Evolutionary conservation across 495 filamentous ascomycete species (phyloP).

Genomic region (Lineolata rhizophorae): DNA sequence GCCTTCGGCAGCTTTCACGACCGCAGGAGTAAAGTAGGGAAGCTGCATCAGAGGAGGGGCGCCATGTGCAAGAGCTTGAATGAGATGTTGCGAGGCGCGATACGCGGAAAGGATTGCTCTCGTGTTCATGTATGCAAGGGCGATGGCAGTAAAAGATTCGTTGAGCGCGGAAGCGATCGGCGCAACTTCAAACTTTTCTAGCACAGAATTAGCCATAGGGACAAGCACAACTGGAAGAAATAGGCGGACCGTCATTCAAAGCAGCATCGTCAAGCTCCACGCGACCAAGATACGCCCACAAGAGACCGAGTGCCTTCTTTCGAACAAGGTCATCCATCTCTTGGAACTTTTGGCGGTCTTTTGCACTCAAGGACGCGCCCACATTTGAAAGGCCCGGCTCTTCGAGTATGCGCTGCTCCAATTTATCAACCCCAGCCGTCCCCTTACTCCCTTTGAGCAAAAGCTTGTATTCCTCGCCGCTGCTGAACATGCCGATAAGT

Average conservation of each 20-base stretch:
- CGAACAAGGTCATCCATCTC: constrained; percentile 46
- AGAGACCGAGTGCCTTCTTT: constrained; percentile 65
- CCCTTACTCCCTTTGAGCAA: constrained; percentile 48
- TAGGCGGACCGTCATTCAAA: constrained; percentile 56
- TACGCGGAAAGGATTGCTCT: constrained; percentile 66
- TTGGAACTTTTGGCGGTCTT: constrained; percentile 46
- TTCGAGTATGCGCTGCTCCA: constrained; percentile 56
- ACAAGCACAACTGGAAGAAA: constrained; percentile 15
- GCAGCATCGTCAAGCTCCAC: constrained; percentile 50
- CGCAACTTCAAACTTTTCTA: constrained; percentile 54
- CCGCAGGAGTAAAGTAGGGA: constrained; percentile 57
- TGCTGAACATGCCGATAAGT: constrained; percentile 57
- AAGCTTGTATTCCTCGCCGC: constrained; percentile 59
- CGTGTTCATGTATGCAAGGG: constrained; percentile 71
- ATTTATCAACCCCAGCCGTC: constrained; percentile 51
- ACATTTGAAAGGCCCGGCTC: constrained; percentile 20
- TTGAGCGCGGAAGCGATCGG: constrained; percentile 68
- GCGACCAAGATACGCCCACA: constrained; percentile 89
- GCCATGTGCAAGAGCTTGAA: constrained; percentile 70
- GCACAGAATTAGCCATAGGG: constrained; percentile 2
- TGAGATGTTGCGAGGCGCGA: constrained; percentile 56
- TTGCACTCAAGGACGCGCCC: constrained; percentile 35
- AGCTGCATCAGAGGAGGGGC: constrained; percentile 81
- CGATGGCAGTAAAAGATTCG: constrained; percentile 67
- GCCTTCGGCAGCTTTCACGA: constrained; percentile 58